Evolutionary conservation across 2,329 filamentous ascomycete species (phyloP).

Genomic region (Diaporthe eres): DNA sequence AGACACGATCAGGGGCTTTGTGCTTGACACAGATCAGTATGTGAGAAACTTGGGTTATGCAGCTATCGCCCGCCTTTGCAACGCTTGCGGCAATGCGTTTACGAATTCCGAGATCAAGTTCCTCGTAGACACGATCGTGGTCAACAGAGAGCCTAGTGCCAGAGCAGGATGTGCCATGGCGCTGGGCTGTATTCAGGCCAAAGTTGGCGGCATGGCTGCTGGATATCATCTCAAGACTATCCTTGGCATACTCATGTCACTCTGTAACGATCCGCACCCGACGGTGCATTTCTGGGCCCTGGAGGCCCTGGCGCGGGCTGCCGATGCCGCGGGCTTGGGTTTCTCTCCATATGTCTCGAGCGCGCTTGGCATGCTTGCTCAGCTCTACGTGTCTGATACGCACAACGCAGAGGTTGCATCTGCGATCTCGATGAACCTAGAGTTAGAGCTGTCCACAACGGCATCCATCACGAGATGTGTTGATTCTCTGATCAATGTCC

Average conservation of each 20-base stretch:
- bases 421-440: constrained; percentile 88
- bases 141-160: constrained; percentile 92
- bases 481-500: constrained; percentile 95
- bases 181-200: constrained; percentile 91
- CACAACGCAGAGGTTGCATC: constrained; percentile 89
- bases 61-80: constrained; percentile 88
- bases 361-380: constrained; percentile 92
- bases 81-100: constrained; percentile 85
- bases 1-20: constrained; percentile 78
- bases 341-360: constrained; percentile 93
- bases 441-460: constrained; percentile 85
- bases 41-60: constrained; percentile 89
- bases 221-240: constrained; percentile 97
- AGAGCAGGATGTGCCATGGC: constrained; percentile 96
- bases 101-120: constrained; percentile 90
- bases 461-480: constrained; percentile 89
- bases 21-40: constrained; percentile 87
- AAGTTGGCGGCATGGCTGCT: constrained; percentile 97
- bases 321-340: constrained; percentile 91
- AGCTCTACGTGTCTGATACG: constrained; percentile 91
- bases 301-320: constrained; percentile 86
- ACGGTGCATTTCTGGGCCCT: constrained; percentile 97
- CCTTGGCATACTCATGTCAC: constrained; percentile 96
- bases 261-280: constrained; percentile 95
- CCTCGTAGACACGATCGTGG: constrained; percentile 93